These are phyloP conservation scores for Cyberlindnera meyerae DNA, from an alignment of 805 yeast species.

Conservation along the genomic window DNA sequence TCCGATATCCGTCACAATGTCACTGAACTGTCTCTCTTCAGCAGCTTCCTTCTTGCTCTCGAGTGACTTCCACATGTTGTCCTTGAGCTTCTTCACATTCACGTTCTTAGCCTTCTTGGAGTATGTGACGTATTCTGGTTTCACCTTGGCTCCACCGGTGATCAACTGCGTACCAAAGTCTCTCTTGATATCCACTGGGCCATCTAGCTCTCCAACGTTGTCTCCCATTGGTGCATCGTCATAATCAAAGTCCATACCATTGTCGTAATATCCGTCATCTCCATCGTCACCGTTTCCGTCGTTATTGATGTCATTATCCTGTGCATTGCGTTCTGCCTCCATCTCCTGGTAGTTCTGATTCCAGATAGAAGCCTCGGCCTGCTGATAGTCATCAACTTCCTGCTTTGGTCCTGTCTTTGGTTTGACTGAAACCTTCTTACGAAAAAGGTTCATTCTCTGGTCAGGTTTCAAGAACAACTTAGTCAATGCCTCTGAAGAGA, in stretches of 20 bases:
- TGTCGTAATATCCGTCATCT: slow-evolving; percentile 8
- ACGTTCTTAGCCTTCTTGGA: slow-evolving; percentile 76
- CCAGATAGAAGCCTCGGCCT: slow-evolving; percentile 67
- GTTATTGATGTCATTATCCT: slow-evolving; percentile 24
- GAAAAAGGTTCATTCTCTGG: slow-evolving; percentile 34
- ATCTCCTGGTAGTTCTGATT: slow-evolving; percentile 47
- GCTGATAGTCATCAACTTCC: slow-evolving; percentile 23
- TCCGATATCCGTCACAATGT: slow-evolving; percentile 45
- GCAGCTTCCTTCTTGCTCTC: slow-evolving; percentile 16
- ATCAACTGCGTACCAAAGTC: slow-evolving; percentile 26
- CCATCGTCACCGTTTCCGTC: slow-evolving; percentile 6
- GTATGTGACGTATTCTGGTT: slow-evolving; percentile 47
- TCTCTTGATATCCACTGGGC: slow-evolving; percentile 13
- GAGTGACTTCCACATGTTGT: slow-evolving; percentile 65
- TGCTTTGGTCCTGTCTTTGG: not conserved
- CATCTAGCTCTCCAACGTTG: slow-evolving; percentile 2
- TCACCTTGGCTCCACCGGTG: slow-evolving; percentile 25
- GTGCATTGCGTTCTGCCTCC: slow-evolving; percentile 31
- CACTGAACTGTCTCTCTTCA: slow-evolving; percentile 32
- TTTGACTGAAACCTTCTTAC: slow-evolving; percentile 8
- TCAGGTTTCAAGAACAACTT: slow-evolving; percentile 66
- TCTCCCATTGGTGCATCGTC: slow-evolving; percentile 5
- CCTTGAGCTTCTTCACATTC: slow-evolving; percentile 67
- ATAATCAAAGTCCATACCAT: slow-evolving; percentile 5
- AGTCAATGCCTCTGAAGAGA: slow-evolving; percentile 63